These are phyloP conservation scores for Tylopilus sp. DNA, from an alignment of 768 basidiomycete genomes.

Conservation along the genomic window DNA sequence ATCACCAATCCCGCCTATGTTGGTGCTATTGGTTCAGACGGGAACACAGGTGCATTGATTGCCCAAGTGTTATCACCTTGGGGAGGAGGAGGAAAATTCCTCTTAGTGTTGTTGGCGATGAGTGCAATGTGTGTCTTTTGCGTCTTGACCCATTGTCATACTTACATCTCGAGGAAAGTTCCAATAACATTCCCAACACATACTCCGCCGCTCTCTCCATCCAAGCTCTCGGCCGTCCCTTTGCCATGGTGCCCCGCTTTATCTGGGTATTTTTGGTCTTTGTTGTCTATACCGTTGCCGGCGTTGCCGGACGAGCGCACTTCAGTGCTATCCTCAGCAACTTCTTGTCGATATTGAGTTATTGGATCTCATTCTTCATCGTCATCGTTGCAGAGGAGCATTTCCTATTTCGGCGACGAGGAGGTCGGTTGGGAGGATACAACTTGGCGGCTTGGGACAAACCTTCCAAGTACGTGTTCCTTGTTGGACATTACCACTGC, in stretches of 20 bases:
- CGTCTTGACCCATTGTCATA: background rate
- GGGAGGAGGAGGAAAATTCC: constrained; percentile 40
- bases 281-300: constrained; percentile 37
- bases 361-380: constrained; percentile 48
- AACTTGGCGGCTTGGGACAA: constrained; percentile 48
- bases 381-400: constrained; percentile 46
- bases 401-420: constrained; percentile 40
- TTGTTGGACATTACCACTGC: background rate
- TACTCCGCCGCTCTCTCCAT: constrained; percentile 48
- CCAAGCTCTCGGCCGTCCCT: constrained; percentile 42
- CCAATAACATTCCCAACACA: constrained; percentile 42
- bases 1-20: constrained; percentile 40
- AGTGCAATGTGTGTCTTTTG: constrained; percentile 37
- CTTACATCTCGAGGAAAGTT: constrained; percentile 18
- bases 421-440: constrained; percentile 46
- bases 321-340: constrained; percentile 42
- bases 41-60: constrained; percentile 43
- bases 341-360: constrained; percentile 40
- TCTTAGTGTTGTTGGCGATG: constrained; percentile 41
- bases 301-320: constrained; percentile 42
- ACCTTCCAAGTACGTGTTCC: constrained; percentile 31
- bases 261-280: constrained; percentile 44
- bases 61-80: constrained; percentile 43
- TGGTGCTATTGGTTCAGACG: constrained; percentile 35
- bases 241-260: constrained; percentile 43